phyloP scores from a whole-genome alignment of 1,284 basidiomycete species.

The Pseudozyma thailandica region DNA sequence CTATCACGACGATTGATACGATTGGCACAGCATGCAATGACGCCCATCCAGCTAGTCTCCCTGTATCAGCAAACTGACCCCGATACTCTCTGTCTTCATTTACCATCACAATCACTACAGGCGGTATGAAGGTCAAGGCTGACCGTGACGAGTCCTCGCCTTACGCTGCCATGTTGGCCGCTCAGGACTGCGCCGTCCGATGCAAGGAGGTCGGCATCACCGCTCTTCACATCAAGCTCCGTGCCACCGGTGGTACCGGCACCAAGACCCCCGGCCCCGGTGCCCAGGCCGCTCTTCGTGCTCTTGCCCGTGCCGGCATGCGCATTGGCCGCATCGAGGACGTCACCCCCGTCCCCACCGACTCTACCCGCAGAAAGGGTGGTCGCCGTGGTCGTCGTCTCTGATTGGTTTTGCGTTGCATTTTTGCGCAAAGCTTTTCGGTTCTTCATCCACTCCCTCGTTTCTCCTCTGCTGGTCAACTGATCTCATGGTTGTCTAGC shows the following conservation, averaged over 20 bases:
- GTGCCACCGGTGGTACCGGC: constrained; percentile 96
- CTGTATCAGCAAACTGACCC: neutral
- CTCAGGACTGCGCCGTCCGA: constrained; percentile 93
- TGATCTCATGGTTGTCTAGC: constrained; percentile 17
- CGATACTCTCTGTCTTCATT: neutral
- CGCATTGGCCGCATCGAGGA: constrained; percentile 92
- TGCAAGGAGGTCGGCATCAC: constrained; percentile 99
- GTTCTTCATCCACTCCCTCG: constrained; percentile 11
- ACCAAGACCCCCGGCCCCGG: constrained; percentile 99
- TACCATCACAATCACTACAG: constrained; percentile 68
- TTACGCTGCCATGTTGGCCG: constrained; percentile 99
- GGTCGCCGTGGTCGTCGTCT: constrained; percentile 99
- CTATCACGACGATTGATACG: neutral
- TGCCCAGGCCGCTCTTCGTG: constrained; percentile 97
- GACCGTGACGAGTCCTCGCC: constrained; percentile 99
- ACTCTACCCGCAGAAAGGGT: constrained; percentile 98
- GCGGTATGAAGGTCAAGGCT: constrained; percentile 99
- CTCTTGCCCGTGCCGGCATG: constrained; percentile 98
- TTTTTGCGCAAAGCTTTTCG: constrained; percentile 10
- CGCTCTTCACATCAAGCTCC: constrained; percentile 96
- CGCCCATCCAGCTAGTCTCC: too few species aligned
- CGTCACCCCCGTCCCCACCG: constrained; percentile 95
- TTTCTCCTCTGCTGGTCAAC: constrained; percentile 15
- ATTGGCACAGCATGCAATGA: constrained; percentile 1
- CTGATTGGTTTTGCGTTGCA: constrained; percentile 64